Percentiles rank a stretch among this genome's conserved stretches.
phyloP scores from a whole-genome alignment of 345 rosid species.

The Eucalyptus marginata region DNA sequence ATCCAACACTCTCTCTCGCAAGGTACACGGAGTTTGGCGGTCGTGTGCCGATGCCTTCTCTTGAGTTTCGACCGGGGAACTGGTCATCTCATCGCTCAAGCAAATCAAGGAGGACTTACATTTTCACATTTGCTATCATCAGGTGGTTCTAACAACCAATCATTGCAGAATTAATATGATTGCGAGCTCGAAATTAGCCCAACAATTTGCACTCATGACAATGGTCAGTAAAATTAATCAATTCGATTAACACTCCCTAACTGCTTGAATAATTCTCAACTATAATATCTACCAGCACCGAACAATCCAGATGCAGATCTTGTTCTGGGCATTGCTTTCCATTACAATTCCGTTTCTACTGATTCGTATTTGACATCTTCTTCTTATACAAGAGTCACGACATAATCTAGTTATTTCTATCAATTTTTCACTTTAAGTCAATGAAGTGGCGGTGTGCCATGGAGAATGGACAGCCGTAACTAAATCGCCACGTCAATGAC shows the following conservation, averaged over 20 bases:
- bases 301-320: neutral
- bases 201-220: neutral
- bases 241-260: neutral
- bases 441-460: neutral
- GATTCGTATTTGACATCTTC: neutral
- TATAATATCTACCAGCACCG: neutral
- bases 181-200: neutral
- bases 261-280: neutral
- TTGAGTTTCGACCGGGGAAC: neutral
- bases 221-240: neutral
- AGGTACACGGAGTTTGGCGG: neutral
- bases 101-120: neutral
- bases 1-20: neutral
- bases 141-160: neutral
- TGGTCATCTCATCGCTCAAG: neutral
- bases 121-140: neutral
- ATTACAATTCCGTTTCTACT: neutral
- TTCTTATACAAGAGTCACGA: fast-evolving
- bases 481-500: fast-evolving
- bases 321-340: neutral
- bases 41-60: neutral
- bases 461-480: fast-evolving
- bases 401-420: neutral
- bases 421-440: neutral
- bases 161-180: neutral